These are phyloP conservation scores for Cladorrhinum sp. DNA, from an alignment of 2,329 filamentous ascomycete species.

Conservation along the genomic window DNA sequence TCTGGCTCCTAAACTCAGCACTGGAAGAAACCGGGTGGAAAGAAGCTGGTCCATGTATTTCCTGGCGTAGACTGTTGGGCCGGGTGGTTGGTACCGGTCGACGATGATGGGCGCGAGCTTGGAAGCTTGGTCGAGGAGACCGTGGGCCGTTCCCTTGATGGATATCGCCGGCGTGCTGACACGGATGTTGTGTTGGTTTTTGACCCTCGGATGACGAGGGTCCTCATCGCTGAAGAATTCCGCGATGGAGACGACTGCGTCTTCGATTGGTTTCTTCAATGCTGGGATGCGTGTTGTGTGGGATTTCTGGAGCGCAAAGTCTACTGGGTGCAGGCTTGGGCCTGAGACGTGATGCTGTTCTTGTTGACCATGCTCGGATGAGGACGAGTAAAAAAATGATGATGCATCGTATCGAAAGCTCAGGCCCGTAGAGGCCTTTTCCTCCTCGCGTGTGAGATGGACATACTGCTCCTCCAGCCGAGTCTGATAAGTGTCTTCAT, in stretches of 20 bases:
- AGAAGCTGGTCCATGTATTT: constrained; percentile 38
- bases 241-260: constrained; percentile 17
- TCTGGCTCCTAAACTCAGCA: constrained; percentile 37
- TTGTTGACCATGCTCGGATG: background rate
- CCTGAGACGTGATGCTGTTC: constrained; percentile 9
- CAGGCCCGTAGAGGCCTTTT: constrained; percentile 37
- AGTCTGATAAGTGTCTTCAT: constrained; percentile 23
- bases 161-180: constrained; percentile 36
- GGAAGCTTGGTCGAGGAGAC: constrained; percentile 35
- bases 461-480: constrained; percentile 26
- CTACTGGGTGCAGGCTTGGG: constrained; percentile 31
- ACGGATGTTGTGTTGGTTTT: constrained; percentile 13
- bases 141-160: constrained; percentile 41
- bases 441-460: constrained; percentile 24
- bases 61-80: constrained; percentile 36
- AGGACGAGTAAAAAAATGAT: constrained; percentile 6
- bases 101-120: constrained; percentile 34
- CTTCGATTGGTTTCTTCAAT: constrained; percentile 31
- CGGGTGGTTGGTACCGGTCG: constrained; percentile 41
- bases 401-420: constrained; percentile 38
- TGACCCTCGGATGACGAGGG: background rate
- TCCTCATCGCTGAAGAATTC: constrained; percentile 2
- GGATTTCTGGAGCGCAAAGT: constrained; percentile 41
- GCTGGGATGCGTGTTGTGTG: constrained; percentile 36
- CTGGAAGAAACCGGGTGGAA: constrained; percentile 38